Evolutionary conservation across 768 basidiomycete genomes (phyloP).

Genomic region (Coprinopsis sp.): DNA sequence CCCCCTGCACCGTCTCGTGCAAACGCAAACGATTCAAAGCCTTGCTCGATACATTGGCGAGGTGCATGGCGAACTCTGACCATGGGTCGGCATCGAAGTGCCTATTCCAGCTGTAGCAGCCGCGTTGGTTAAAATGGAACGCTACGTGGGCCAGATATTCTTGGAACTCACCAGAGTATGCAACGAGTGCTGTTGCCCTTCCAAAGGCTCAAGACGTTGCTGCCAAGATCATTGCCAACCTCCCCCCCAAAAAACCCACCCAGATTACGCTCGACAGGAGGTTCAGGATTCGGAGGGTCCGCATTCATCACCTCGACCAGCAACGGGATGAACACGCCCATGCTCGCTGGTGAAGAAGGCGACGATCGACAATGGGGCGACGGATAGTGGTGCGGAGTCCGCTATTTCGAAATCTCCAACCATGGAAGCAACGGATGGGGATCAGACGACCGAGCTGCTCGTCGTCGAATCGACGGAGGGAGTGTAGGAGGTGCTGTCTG

Average conservation of each 20-base stretch:
- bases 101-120: conserved; percentile 55
- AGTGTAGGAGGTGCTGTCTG: conserved; percentile 19
- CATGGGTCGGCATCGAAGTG: conserved; percentile 91
- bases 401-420: conserved; percentile 75
- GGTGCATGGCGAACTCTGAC: conserved; percentile 72
- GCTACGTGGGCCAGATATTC: no score
- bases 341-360: no score
- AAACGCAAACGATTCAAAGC: conserved; percentile 83
- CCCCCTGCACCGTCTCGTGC: conserved; percentile 85
- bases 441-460: conserved; percentile 43
- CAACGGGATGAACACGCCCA: no score
- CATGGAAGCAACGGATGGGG: conserved; percentile 56
- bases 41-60: conserved; percentile 85
- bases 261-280: no score
- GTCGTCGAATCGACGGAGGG: conserved; percentile 41
- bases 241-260: no score
- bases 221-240: no score
- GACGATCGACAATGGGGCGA: conserved; percentile 83
- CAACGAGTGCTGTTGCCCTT: no score
- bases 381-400: conserved; percentile 74
- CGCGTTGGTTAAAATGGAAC: no score
- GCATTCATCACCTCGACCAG: conserved; percentile 2
- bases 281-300: no score
- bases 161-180: no score
- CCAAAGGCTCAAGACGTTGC: no score